Evolutionary conservation across 768 basidiomycete species (phyloP), one percentile per base, ranked within the genome.

Genomic region (Serendipita sp.): DNA sequence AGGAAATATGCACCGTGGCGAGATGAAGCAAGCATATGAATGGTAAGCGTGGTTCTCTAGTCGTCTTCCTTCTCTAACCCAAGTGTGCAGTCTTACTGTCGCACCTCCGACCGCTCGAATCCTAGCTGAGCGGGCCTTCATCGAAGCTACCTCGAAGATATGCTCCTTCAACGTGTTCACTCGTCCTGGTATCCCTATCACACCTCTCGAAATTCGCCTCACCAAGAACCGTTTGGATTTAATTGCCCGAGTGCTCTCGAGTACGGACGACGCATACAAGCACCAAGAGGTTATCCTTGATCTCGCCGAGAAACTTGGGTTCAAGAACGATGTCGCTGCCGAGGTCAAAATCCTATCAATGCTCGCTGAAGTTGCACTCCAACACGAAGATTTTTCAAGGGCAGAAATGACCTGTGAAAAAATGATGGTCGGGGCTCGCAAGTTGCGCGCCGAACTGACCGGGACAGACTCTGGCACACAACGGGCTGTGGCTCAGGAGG

Each of bases 21-120:
- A 95, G 60, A 97, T 99, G 94, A 95, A 92, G 71, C 76, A 91
- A 56, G 96, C 96, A 1, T 94, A 94, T 72, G 90, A 95, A 63
- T 98, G 96, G 95, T 96, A 71, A 65, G 77, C 66, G 2, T n/a
- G 20, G 4, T 2, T 48, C n/a, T 50, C 34, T 50, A 3, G 3
- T 24, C 9, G 30, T 9, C 45, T 17, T 26, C 9, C 38, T 67
- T 38, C 58, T 38, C 58, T 38, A 42, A 68, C 66, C 30, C 30
- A 62, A 60, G 26, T 69, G 44, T 34, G 9, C 68, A 97, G 95
- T 68, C 77, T 98, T 61, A 77, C 84, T 58, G 88, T 97, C 13
- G 83, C 88, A 0, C 76, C 75, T 3, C 72, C 76, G 3, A 85
- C 91, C 0, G 79, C 82, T 17, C 76, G 75, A 0, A 77, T 94